A percentile compares a stretch with the other conserved stretches of the same genome.
Conservation (phyloP, 768 basidiomycete species). For the Amanita brunnescens region DNA sequence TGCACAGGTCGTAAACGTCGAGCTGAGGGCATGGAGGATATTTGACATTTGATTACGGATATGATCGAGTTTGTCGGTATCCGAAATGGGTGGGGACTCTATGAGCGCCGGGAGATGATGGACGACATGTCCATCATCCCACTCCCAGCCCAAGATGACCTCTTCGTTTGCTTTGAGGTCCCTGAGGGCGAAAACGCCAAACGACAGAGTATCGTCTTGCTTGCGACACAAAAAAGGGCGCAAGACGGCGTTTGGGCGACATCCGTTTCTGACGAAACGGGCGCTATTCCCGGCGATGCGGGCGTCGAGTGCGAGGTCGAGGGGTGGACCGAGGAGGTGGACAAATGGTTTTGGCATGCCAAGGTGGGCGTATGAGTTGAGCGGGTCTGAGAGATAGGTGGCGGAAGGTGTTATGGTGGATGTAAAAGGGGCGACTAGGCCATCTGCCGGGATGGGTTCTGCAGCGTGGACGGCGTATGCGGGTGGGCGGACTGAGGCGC, state of each 20-base stretch:
- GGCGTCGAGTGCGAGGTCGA: background rate
- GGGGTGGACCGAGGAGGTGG: background rate
- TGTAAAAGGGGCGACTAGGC: no score
- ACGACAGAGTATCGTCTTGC: no score
- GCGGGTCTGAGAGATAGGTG: slow-evolving; percentile 13
- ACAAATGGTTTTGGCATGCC: slow-evolving; percentile 38
- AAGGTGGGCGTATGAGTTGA: background rate
- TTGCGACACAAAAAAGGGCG: slow-evolving; percentile 42
- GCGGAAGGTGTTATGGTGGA: slow-evolving; percentile 37
- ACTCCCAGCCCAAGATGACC: slow-evolving; percentile 95
- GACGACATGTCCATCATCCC: slow-evolving; percentile 88
- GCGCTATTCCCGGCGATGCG: slow-evolving; percentile 24
- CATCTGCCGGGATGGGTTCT: slow-evolving; percentile 40
- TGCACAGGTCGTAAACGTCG: no score
- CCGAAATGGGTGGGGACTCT: slow-evolving; percentile 48
- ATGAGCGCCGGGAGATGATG: slow-evolving; percentile 69
- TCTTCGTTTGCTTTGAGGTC: slow-evolving; percentile 77
- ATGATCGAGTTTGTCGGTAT: slow-evolving; percentile 39
- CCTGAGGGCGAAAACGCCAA: no score
- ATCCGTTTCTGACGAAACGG: slow-evolving; percentile 57
- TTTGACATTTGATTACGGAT: slow-evolving; percentile 60
- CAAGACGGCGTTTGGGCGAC: slow-evolving; percentile 59
- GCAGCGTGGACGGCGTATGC: slow-evolving; percentile 63
- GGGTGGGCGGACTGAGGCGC: no score
- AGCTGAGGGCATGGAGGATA: slow-evolving; percentile 60